Evolutionary conservation across 176 grass and related monocot species (phyloP).

Genomic region (Musa troglodytarum): DNA sequence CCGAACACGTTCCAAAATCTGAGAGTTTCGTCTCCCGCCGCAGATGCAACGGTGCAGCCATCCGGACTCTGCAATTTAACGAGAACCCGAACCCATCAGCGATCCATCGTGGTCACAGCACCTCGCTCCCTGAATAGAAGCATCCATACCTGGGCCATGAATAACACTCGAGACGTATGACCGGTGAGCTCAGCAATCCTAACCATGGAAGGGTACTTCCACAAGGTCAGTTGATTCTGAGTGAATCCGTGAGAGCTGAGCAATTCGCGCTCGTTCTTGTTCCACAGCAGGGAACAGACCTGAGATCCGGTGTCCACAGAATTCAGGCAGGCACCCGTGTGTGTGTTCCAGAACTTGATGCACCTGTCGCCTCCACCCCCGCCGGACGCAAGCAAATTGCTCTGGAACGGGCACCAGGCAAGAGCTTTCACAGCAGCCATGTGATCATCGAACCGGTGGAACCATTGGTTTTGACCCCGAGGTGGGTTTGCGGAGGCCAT

Average conservation of each 20-base stretch:
- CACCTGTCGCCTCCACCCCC: constrained; percentile 46
- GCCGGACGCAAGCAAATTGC: constrained; percentile 47
- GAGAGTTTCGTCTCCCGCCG: constrained; percentile 56
- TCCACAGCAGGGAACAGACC: constrained; percentile 19
- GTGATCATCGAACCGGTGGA: constrained; percentile 52
- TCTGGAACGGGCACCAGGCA: constrained; percentile 67
- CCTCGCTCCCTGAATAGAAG: not conserved
- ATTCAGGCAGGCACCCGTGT: constrained; percentile 5
- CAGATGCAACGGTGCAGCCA: constrained; percentile 58
- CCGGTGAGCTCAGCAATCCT: constrained; percentile 20
- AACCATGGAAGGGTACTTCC: constrained; percentile 23
- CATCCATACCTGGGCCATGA: constrained; percentile 12
- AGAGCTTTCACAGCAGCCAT: constrained; percentile 58
- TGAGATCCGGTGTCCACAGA: constrained; percentile 15
- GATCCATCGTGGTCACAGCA: not conserved
- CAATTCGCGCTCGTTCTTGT: constrained; percentile 13
- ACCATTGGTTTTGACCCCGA: constrained; percentile 50
- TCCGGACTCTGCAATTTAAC: constrained; percentile 49
- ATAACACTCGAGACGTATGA: constrained; percentile 15
- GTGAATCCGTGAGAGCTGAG: constrained; percentile 13
- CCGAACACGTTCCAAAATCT: constrained; percentile 72
- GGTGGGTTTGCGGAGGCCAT: constrained; percentile 40
- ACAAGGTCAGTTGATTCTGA: constrained; percentile 13
- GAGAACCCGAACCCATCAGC: not conserved
- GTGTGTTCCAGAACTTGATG: constrained; percentile 43